Base-by-base conservation (phyloP, 2,329 filamentous ascomycete species). In the Massarina eburnea region DNA sequence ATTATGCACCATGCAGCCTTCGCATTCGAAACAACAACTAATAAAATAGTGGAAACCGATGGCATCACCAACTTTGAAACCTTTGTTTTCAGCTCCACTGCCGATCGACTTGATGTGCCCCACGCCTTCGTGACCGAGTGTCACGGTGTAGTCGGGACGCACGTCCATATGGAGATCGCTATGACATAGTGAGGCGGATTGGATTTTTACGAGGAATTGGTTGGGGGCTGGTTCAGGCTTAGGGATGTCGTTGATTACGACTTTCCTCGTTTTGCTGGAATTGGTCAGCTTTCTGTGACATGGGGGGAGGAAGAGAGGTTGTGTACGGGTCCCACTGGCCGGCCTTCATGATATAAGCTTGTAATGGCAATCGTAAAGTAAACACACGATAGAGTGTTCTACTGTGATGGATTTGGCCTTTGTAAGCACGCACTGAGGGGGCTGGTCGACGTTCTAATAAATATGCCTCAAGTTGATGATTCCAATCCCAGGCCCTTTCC, bases 11-110 rank as follows among this genome's bases (percentile, higher is more conserved):
- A 67, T 62, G 59, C 76, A 79, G 10, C 73, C 74, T 17, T 72
- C 66, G 55, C 76, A 79, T 41, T 72, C 70, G 48, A 75, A 74
- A 52, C 76, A 78, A 48, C 68, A 72, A 4, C 69, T 69, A 22
- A 72, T 66, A 57, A 76, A 74, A 48, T 76, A 76, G 22, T 74
- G 67, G 46, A 76, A 75, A 20, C 76, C 76, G 39, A 78, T 70
- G 1, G 64, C 60, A 44, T 78, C 73, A 14, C 75, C 75, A 6
- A 71, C 50, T 17, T 66, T 59, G 57, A 76, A 74, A 3, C 73
- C 73, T 39, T 71, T 71, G 36, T 49, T 52, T 41, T 66, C 60
- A 3, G 70, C 64, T 3, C 59, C 62, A 1, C 46, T 18, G 17
- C 64, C 62, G 5, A 76, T 62, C 7, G 63, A 58, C 12, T 71